These are phyloP conservation scores for Colletotrichum eremochloae DNA, from an alignment of 2,329 filamentous ascomycete genomes.

Conservation along the genomic window DNA sequence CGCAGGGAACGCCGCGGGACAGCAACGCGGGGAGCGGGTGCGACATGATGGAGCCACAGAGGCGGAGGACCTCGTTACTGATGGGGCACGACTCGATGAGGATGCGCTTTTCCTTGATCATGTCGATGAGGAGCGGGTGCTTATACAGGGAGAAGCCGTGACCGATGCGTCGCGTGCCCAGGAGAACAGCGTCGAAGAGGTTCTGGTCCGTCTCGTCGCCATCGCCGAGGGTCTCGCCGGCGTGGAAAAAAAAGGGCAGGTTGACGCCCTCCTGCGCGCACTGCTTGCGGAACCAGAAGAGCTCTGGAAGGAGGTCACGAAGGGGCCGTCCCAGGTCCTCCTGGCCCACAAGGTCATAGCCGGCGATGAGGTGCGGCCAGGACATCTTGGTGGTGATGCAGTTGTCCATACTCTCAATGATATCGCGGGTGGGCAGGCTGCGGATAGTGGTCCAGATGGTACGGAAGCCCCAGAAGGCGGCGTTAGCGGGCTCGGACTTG, in stretches of 20 bases:
- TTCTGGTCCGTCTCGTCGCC: slow-evolving; percentile 60
- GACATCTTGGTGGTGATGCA: slow-evolving; percentile 82
- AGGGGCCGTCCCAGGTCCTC: slow-evolving; percentile 81
- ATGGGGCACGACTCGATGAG: slow-evolving; percentile 86
- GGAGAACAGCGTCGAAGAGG: slow-evolving; percentile 82
- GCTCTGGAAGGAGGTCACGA: slow-evolving; percentile 77
- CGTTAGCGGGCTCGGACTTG: slow-evolving; percentile 66
- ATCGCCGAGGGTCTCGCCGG: slow-evolving; percentile 79
- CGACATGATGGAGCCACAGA: slow-evolving; percentile 77
- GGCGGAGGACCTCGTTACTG: slow-evolving; percentile 81
- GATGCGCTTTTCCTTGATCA: slow-evolving; percentile 85
- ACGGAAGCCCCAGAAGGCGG: slow-evolving; percentile 81
- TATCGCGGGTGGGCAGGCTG: slow-evolving; percentile 69
- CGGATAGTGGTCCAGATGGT: slow-evolving; percentile 84
- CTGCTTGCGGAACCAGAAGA: slow-evolving; percentile 88
- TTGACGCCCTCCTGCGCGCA: slow-evolving; percentile 79
- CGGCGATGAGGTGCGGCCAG: slow-evolving; percentile 80
- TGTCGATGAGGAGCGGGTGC: slow-evolving; percentile 83
- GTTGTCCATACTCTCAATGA: slow-evolving; percentile 82
- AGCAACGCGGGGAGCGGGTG: slow-evolving; percentile 83
- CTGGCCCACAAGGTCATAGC: slow-evolving; percentile 88
- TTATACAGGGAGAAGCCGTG: slow-evolving; percentile 86
- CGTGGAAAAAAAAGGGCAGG: slow-evolving; percentile 91
- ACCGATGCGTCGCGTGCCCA: slow-evolving; percentile 84
- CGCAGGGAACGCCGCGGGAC: slow-evolving; percentile 80